These are phyloP conservation scores for Aspergillus indologenus DNA, from an alignment of 495 filamentous ascomycete species.

Conservation along the genomic window DNA sequence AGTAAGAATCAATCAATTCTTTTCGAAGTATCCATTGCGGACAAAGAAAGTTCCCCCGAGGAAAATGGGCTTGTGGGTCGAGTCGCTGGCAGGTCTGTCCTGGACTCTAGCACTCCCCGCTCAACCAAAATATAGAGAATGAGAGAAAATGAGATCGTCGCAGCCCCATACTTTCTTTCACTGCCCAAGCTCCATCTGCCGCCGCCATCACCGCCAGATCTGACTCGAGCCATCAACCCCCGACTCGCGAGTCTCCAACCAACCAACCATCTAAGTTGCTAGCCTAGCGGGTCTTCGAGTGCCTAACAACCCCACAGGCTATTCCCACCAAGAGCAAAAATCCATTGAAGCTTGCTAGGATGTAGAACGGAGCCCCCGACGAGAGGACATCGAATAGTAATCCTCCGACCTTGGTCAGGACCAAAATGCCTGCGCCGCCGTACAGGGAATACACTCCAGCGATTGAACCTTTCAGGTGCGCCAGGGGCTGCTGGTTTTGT, in stretches of 20 bases:
- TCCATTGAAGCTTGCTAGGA: slow-evolving; percentile 86
- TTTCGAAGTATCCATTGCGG: neutral
- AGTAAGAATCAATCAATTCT: neutral
- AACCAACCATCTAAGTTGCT: neutral
- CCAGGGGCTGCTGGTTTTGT: slow-evolving; percentile 29
- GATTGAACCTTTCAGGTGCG: slow-evolving; percentile 82
- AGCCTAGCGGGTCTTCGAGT: slow-evolving; percentile 6
- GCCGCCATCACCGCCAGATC: neutral
- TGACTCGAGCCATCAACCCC: neutral
- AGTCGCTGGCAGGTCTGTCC: neutral
- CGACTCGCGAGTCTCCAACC: no score
- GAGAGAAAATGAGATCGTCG: neutral
- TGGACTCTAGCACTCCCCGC: no score
- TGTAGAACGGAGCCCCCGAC: slow-evolving; percentile 78
- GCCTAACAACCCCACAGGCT: slow-evolving; percentile 28
- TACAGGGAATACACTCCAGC: slow-evolving; percentile 89
- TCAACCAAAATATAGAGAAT: neutral
- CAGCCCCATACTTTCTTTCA: neutral
- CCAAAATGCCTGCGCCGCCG: slow-evolving; percentile 85
- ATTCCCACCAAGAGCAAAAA: slow-evolving; percentile 60
- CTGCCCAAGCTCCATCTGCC: neutral
- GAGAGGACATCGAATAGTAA: slow-evolving; percentile 70
- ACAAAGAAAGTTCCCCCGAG: neutral
- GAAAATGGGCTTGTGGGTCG: neutral
- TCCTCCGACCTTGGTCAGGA: slow-evolving; percentile 92